Evolutionary conservation across 2,329 filamentous ascomycete genomes (phyloP), one percentile per base, ranked within the genome.

Genomic region (Trichoderma koningiopsis): DNA sequence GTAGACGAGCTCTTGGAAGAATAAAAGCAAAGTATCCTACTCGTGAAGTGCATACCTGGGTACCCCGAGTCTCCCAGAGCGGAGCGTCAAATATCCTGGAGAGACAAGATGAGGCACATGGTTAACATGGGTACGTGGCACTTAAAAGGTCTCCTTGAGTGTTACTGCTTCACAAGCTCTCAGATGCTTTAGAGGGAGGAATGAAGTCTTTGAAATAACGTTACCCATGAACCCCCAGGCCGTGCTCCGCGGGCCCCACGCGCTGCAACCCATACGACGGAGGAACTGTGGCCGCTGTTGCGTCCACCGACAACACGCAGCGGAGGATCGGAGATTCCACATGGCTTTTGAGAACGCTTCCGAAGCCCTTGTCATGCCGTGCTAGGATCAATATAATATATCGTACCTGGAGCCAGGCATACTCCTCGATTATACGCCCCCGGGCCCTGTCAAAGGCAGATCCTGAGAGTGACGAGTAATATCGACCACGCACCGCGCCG

Each of bases 171-270:
- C 19, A 24, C 47, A 24, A 13, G 47, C 22, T 24, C 47, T 49
- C 47, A 55, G 61, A 33, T 33, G 60, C 47, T 53, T 27, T 7
- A 47, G 37, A 53, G 11, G n/a, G 27, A n/a, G 27, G 22, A 22
- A 40, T 40, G 22, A 40, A 29, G 13, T n/a, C 47, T 49, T 35
- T 55, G 47, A 29, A 47, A 53, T 14, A 63, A 53, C 60, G 47
- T 55, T 55, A 55, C 61, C 61, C 61, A 22, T 35, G 11, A 13
- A 35, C 33, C 33, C 2, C 27, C 55, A 63, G 27, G 31, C 49
- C 31, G 61, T 53, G 10, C 22, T 64, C 61, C 61, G 61, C 61
- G 61, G 60, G 47, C 61, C 61, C 61, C 61, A 64, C 47, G 47
- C 31, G 22, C 11, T 14, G 61, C 35, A 64, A 37, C 47, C 47